A percentile compares a stretch with the other conserved stretches of the same genome.
Conservation (phyloP, 164 flowering plant species). For the Piper longum region DNA sequence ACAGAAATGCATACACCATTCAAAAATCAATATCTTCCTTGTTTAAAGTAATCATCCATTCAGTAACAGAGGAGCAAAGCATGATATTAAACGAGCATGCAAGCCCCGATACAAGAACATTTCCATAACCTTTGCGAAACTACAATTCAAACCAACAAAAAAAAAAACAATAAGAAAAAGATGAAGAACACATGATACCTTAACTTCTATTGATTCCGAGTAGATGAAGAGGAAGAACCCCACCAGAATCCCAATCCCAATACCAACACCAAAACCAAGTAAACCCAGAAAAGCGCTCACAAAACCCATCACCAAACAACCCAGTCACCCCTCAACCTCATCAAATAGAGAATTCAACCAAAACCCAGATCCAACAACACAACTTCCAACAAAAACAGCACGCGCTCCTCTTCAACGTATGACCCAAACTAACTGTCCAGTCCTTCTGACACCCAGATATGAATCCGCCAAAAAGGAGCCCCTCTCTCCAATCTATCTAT, state of each 20-base stretch:
- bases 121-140: too few relatives aligned
- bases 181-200: slow-evolving; percentile 13
- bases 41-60: too few relatives aligned
- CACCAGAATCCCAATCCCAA: slow-evolving; percentile 26
- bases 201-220: slow-evolving; percentile 20
- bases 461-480: background rate
- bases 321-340: background rate
- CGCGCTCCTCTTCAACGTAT: too few relatives aligned
- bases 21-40: too few relatives aligned
- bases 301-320: slow-evolving; percentile 21
- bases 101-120: background rate
- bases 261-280: slow-evolving; percentile 35
- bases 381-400: too few relatives aligned
- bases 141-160: background rate
- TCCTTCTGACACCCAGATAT: too few relatives aligned
- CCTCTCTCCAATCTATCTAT: background rate
- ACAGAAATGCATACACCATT: too few relatives aligned
- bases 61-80: too few relatives aligned
- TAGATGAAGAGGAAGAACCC: slow-evolving; percentile 40
- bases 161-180: background rate
- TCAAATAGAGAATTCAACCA: background rate
- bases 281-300: slow-evolving; percentile 24
- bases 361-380: background rate
- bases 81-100: too few relatives aligned
- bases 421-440: too few relatives aligned